phyloP scores from a whole-genome alignment of 2,329 filamentous ascomycete species.

The Cytospora paraplurivora region DNA sequence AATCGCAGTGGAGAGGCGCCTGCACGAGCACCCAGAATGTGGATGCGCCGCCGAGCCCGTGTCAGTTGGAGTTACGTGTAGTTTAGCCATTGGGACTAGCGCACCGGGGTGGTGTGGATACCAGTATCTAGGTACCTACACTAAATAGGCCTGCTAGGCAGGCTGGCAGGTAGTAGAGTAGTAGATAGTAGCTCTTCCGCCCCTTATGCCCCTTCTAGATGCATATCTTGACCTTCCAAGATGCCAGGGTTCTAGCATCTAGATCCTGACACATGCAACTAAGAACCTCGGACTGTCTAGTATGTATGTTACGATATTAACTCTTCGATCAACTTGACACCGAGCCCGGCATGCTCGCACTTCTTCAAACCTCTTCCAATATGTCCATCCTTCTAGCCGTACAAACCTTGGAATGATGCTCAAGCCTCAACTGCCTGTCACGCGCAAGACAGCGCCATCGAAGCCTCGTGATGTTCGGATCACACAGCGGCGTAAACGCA shows the following conservation, averaged over 20 bases:
- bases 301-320: too few relatives aligned
- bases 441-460: not conserved
- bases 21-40: slow-evolving; percentile 15
- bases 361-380: too few relatives aligned
- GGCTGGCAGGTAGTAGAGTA: not conserved
- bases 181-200: too few relatives aligned
- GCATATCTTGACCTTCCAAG: too few relatives aligned
- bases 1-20: slow-evolving; percentile 9
- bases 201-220: too few relatives aligned
- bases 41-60: slow-evolving; percentile 18
- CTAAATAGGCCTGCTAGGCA: not conserved
- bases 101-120: slow-evolving; percentile 14
- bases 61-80: slow-evolving; percentile 24
- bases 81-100: slow-evolving; percentile 6
- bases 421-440: not conserved
- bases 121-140: not conserved
- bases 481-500: not conserved
- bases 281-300: too few relatives aligned
- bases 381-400: too few relatives aligned
- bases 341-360: too few relatives aligned
- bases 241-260: too few relatives aligned
- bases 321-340: too few relatives aligned
- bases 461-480: not conserved
- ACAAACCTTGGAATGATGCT: too few relatives aligned
- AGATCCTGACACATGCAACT: too few relatives aligned